These are phyloP conservation scores for Penicilliopsis zonata DNA, from an alignment of 495 filamentous ascomycete genomes.

Conservation along the genomic window DNA sequence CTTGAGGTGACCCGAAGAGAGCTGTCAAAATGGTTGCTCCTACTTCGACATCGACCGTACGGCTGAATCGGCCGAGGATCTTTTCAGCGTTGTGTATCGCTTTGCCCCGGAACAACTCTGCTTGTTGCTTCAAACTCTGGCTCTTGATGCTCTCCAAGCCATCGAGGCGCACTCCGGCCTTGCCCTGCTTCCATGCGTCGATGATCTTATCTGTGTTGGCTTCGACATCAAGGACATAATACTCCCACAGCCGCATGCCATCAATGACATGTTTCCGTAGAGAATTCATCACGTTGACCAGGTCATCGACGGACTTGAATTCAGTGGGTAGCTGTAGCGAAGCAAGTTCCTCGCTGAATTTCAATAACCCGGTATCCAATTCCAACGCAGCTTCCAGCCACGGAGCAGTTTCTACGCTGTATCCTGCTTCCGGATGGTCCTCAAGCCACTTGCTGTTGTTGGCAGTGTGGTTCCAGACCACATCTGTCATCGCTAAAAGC, in stretches of 20 bases:
- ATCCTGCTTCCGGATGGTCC: slow-evolving; percentile 90
- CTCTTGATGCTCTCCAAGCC: slow-evolving; percentile 36
- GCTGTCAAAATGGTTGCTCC: slow-evolving; percentile 58
- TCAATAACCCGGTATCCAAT: slow-evolving; percentile 71
- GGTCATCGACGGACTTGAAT: slow-evolving; percentile 56
- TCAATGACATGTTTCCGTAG: slow-evolving; percentile 71
- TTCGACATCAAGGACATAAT: slow-evolving; percentile 73
- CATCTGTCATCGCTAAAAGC: slow-evolving; percentile 82
- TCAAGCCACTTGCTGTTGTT: slow-evolving; percentile 91
- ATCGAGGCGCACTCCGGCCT: slow-evolving; percentile 29
- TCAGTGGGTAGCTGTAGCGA: slow-evolving; percentile 60
- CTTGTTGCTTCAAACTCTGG: slow-evolving; percentile 46
- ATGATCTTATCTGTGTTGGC: slow-evolving; percentile 55
- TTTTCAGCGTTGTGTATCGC: slow-evolving; percentile 57
- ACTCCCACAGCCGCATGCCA: slow-evolving; percentile 79
- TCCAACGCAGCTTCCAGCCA: slow-evolving; percentile 84
- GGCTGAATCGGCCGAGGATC: slow-evolving; percentile 66
- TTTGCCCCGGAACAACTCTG: slow-evolving; percentile 45
- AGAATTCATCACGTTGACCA: slow-evolving; percentile 74
- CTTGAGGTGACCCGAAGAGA: slow-evolving; percentile 56
- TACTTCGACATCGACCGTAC: slow-evolving; percentile 51
- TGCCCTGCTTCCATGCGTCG: slow-evolving; percentile 54
- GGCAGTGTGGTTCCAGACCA: slow-evolving; percentile 97
- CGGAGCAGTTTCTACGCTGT: slow-evolving; percentile 86
- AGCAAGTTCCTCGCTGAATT: slow-evolving; percentile 59